Evolutionary conservation across 2,329 filamentous ascomycete species (phyloP).

Genomic region (Paecilomyces sp.): DNA sequence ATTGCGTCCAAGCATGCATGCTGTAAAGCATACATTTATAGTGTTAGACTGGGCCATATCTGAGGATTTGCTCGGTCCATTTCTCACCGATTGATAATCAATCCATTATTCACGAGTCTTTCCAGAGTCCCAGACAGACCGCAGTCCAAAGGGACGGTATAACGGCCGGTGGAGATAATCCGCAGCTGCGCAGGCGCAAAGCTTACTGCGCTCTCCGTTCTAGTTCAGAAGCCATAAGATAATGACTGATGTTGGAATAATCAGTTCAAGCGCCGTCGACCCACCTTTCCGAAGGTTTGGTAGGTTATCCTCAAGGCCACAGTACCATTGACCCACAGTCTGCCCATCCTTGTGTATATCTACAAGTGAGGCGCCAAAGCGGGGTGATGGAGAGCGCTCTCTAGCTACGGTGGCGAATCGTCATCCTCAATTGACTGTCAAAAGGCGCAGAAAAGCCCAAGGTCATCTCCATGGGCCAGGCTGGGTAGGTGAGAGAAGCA

Average conservation of each 20-base stretch:
- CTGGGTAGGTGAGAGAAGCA: neutral
- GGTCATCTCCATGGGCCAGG: neutral
- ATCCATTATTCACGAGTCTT: neutral
- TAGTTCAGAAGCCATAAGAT: neutral
- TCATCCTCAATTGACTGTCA: neutral
- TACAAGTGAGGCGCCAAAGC: neutral
- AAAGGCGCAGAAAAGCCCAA: neutral
- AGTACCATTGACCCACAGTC: neutral
- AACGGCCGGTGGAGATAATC: neutral
- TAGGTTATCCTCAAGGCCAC: neutral
- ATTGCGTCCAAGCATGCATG: neutral
- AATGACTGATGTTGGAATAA: neutral
- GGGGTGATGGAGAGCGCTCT: neutral
- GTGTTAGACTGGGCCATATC: neutral
- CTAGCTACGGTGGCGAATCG: neutral
- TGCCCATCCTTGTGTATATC: neutral
- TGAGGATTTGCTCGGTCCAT: neutral
- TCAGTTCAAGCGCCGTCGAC: neutral
- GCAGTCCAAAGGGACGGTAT: neutral
- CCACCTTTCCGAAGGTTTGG: neutral
- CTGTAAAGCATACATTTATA: neutral
- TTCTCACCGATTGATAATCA: neutral
- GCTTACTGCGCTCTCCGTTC: neutral
- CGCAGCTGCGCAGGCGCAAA: neutral
- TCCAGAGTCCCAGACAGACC: neutral